phyloP scores from a whole-genome alignment of 352 stramenopile genomes.

The Globisporangium orthogonon region DNA sequence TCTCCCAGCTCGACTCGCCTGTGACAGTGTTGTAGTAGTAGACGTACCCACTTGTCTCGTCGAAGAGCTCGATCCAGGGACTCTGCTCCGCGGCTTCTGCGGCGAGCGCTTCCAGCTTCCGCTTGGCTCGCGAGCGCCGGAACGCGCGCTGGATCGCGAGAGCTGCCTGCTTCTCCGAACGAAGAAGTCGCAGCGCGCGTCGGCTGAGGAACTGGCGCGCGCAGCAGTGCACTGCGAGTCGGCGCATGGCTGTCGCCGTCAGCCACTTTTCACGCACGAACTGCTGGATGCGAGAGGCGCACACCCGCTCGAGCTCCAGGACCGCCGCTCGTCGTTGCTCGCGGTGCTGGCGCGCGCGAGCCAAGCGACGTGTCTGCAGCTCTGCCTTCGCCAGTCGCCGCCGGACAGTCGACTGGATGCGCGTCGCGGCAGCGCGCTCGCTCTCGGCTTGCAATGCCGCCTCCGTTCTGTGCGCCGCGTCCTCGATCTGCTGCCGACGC shows the following conservation, averaged over 20 bases:
- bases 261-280: conserved; percentile 25
- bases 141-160: conserved; percentile 51
- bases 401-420: conserved; percentile 26
- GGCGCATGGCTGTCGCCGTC: background rate
- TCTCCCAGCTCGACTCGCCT: conserved; percentile 45
- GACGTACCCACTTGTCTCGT: conserved; percentile 51
- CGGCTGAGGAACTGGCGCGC: conserved; percentile 37
- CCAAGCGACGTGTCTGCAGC: conserved; percentile 14
- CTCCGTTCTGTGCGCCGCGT: conserved; percentile 2
- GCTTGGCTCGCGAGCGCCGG: conserved; percentile 33
- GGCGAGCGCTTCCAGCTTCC: conserved; percentile 29
- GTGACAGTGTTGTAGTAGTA: conserved; percentile 69
- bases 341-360: conserved; percentile 13
- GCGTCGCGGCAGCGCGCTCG: conserved; percentile 19
- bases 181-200: conserved; percentile 12
- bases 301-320: conserved; percentile 17
- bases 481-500: conserved; percentile 11
- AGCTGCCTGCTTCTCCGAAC: conserved; percentile 22
- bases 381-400: conserved; percentile 14
- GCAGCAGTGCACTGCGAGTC: conserved; percentile 25
- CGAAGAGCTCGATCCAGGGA: conserved; percentile 64
- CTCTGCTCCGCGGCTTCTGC: conserved; percentile 15
- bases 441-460: conserved; percentile 15
- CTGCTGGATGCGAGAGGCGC: conserved; percentile 31
- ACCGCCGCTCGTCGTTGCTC: conserved; percentile 6